Evolutionary conservation across 176 grass and related monocot genomes (phyloP).

Genomic region (Musa acuminata): DNA sequence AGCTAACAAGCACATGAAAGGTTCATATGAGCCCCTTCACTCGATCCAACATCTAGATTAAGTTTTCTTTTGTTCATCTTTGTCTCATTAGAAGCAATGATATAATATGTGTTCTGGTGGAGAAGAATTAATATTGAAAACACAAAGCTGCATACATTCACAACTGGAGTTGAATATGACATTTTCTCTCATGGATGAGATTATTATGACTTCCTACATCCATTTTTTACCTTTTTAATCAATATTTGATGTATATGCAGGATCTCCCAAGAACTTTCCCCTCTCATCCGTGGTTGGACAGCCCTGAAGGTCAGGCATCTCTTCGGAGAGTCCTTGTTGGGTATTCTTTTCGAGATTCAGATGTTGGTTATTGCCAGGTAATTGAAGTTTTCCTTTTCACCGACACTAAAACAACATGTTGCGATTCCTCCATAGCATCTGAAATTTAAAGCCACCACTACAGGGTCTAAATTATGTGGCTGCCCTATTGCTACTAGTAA

Average conservation of each 20-base stretch:
- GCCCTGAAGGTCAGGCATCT: slow-evolving; percentile 72
- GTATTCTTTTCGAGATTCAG: slow-evolving; percentile 93
- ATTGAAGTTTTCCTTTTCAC: neutral
- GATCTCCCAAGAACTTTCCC: slow-evolving; percentile 95
- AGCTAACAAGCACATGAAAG: too few species aligned
- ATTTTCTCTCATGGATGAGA: neutral
- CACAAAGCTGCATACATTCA: neutral
- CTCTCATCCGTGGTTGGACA: slow-evolving; percentile 86
- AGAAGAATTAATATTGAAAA: neutral
- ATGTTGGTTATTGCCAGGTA: slow-evolving; percentile 99
- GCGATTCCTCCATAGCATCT: neutral
- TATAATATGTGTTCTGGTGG: neutral
- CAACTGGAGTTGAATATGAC: too few species aligned
- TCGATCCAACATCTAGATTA: too few species aligned
- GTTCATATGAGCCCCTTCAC: too few species aligned
- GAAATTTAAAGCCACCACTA: neutral
- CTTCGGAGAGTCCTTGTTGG: slow-evolving; percentile 86
- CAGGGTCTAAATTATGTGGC: slow-evolving; percentile 98
- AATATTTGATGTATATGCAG: slow-evolving; percentile 22
- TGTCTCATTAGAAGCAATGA: neutral
- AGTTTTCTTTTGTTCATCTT: neutral
- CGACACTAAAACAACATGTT: neutral
- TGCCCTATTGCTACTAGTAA: slow-evolving; percentile 72
- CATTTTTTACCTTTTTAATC: neutral
- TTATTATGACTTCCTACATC: neutral